Evolutionary conservation across 164 flowering plant genomes (phyloP), one percentile per base, ranked within the genome.

Genomic region (Sedum album): DNA sequence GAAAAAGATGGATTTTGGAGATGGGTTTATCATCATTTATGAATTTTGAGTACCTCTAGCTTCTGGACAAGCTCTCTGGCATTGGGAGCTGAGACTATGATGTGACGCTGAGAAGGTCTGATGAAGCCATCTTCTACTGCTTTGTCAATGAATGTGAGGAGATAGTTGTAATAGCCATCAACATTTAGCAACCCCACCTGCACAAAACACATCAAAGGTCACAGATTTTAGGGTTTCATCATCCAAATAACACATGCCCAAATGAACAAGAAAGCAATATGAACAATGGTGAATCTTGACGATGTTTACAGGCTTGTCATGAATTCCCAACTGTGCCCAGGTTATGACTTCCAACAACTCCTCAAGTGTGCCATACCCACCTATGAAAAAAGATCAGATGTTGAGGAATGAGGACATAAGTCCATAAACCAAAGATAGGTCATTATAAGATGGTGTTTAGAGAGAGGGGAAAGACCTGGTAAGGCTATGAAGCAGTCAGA

Each of bases 251-350:
- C 51, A 14, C 18, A 17, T 4, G 18, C n/a, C 18, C 3, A 1
- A 1, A 14, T 13, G 18, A 46, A 17, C n/a, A n/a, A n/a, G n/a
- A n/a, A 7, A 35, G 38, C 7, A 48, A 48, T 48, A 18, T 53
- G 60, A 15, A 53, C 5, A 21, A 21, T 20, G 26, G 7, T 21
- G 31, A 28, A 36, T 26, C 30, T 70, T 69, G 42, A 44, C 17
- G 18, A 44, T 44, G 1, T 13, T 44, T 76, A 84, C 90, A 36
- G 90, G 90, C 63, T 86, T 86, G 48, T 86, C 81, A 61, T 86
- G 91, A 72, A 86, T 86, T 11, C 91, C 91, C 4, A 86, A 86
- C 75, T 86, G 91, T 46, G 88, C 84, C 91, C 91, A 86, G n/a
- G 88, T 79, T n/a, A 82, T 84, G 38, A 86, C 90, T 72, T 86